These are phyloP conservation scores for Lagenidium giganteum DNA, from an alignment of 352 stramenopile genomes.

Conservation along the genomic window DNA sequence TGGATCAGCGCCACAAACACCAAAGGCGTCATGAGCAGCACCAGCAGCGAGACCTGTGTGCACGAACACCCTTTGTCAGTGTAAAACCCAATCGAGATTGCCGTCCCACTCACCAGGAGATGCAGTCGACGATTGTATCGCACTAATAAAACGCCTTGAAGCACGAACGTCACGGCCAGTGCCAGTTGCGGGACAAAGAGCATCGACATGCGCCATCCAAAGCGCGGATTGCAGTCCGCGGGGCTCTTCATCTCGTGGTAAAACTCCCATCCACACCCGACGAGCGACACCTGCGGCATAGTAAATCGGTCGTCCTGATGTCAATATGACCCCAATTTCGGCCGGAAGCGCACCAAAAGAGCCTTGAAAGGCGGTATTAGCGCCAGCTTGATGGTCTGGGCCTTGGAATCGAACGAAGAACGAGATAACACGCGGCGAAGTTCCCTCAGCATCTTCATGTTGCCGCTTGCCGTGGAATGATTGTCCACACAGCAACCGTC, in stretches of 20 bases:
- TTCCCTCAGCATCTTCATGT: constrained; percentile 1
- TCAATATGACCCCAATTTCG: too few relatives aligned
- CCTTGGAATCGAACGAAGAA: constrained; percentile 13
- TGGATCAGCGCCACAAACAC: constrained; percentile 15
- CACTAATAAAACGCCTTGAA: constrained; percentile 8
- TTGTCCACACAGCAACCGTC: neutral
- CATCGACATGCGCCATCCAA: constrained; percentile 14
- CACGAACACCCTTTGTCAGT: too few relatives aligned
- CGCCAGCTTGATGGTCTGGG: constrained; percentile 11
- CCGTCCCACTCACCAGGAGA: neutral
- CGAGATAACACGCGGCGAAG: constrained; percentile 2
- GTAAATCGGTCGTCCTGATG: too few relatives aligned
- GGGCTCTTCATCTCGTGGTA: constrained; percentile 3
- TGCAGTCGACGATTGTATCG: constrained; percentile 5
- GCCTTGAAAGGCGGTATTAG: constrained; percentile 7
- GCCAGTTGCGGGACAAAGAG: constrained; percentile 11
- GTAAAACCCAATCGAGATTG: too few relatives aligned
- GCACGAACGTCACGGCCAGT: constrained; percentile 9
- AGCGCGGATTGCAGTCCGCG: constrained; percentile 3
- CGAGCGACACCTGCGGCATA: constrained; percentile 8
- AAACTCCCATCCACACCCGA: constrained; percentile 15
- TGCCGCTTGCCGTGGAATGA: neutral
- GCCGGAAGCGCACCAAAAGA: constrained; percentile 6
- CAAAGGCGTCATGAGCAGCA: constrained; percentile 3
- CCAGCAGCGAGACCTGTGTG: too few relatives aligned